Conservation (phyloP, 2,329 filamentous ascomycete genomes). For the Pseudopithomyces maydicus region DNA sequence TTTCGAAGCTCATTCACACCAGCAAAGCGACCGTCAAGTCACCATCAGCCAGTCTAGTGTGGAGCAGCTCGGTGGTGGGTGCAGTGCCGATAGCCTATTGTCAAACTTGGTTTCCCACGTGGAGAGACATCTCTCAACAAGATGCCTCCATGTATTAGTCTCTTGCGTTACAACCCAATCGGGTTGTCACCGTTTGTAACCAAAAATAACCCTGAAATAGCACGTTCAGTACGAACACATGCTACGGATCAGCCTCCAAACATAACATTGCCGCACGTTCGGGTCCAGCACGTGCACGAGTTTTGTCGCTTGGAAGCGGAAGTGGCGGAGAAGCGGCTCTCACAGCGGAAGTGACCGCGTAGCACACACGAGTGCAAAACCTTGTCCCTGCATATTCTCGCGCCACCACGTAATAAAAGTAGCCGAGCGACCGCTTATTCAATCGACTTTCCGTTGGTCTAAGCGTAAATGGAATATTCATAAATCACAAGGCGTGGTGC, state of each 20-base stretch:
- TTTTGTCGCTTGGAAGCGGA: background rate
- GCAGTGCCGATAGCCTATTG: background rate
- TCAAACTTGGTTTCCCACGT: background rate
- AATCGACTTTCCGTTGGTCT: background rate
- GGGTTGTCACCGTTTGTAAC: background rate
- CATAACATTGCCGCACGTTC: background rate
- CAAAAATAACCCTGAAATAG: background rate
- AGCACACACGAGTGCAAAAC: background rate
- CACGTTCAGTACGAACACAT: background rate
- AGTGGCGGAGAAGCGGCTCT: constrained; percentile 1
- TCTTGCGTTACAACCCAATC: background rate
- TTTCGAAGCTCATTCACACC: no score
- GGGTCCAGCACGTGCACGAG: background rate
- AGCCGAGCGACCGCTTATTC: background rate
- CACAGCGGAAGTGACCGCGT: constrained; percentile 5
- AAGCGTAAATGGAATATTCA: background rate
- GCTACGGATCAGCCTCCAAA: background rate
- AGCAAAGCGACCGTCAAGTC: background rate
- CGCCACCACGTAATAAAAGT: constrained; percentile 8
- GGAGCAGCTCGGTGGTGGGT: background rate
- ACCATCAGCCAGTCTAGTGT: background rate
- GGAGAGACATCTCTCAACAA: background rate
- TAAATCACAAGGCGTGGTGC: background rate
- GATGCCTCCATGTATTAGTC: background rate
- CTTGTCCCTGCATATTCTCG: constrained; percentile 4